Base-by-base conservation (phyloP, 208 protist genomes). In the Crithidia thermophila region DNA sequence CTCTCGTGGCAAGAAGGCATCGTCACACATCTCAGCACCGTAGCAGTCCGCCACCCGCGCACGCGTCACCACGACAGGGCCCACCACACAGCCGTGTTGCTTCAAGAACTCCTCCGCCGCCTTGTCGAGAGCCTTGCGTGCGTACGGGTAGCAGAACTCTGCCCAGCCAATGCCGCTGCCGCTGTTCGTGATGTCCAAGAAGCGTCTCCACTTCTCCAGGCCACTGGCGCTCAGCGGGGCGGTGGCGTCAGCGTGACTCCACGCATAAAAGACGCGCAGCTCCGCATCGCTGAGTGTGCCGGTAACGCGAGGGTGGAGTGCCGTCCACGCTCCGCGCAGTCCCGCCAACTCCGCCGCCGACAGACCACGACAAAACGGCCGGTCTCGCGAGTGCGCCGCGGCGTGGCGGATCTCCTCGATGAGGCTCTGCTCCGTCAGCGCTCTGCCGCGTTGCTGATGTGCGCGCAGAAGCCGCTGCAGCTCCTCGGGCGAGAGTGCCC, bases 131-230 rank as follows among this genome's bases (percentile, higher is more conserved):
- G 75, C 51, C 18, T 60, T 58, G 57, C 81, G 70, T 10, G 84
- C 84, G 66, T 83, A 86, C 3, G 78, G 77, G 70, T 82, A 90
- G 68, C 84, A 90, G 60, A 90, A 90, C 59, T 90, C 84, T 7
- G 47, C 50, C 84, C 84, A 90, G 45, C 84, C 79, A 42, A 86
- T 74, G 14, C 61, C 40, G 0, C 27, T 18, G 13, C 67, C 73
- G 3, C 23, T 60, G 4, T 61, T 13, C 10, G 57, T 47, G 20
- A 90, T 58, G 47, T 80, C 75, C n/a, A 90, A 45, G 5, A 42
- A 75, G 39, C 61, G 20, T 43, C 80, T 82, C 76, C 73, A 90
- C 43, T 42, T 37, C 34, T 73, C 47, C 14, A 85, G 77, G 5
- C 57, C 55, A 9, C 52, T 42, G 11, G 21, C 16, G 21, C n/a